Evolutionary conservation across 305 asterid species (phyloP).

Genomic region (Fraxinus dipetala): DNA sequence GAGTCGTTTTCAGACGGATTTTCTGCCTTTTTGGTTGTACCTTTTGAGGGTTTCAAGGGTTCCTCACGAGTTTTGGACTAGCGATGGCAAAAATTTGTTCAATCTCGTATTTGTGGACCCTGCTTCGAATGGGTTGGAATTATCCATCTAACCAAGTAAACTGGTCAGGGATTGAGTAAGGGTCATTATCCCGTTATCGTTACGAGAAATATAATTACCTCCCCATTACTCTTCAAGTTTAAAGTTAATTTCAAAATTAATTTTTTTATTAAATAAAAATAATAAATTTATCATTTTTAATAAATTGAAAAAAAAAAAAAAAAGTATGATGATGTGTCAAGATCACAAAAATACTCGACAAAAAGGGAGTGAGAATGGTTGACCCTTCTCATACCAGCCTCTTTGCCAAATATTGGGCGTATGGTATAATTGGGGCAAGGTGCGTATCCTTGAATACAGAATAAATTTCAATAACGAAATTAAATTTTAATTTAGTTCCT

Average conservation of each 20-base stretch:
- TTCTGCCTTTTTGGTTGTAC: conserved; percentile 8
- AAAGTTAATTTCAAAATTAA: no score
- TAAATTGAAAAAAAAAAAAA: no score
- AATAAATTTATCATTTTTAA: no score
- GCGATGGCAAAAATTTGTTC: neutral
- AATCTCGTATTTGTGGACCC: neutral
- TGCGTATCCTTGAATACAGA: neutral
- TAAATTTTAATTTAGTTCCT: no score
- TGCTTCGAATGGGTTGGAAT: neutral
- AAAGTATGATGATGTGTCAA: no score
- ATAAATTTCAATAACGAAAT: neutral
- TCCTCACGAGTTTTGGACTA: conserved; percentile 18
- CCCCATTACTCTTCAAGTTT: neutral
- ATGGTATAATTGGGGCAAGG: neutral
- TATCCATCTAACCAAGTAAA: neutral
- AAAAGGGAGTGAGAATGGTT: no score
- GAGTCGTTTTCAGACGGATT: conserved; percentile 32
- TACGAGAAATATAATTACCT: no score
- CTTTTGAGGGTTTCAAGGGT: conserved; percentile 18
- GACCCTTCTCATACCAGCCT: no score
- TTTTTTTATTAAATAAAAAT: no score
- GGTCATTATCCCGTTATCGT: neutral
- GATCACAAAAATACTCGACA: no score
- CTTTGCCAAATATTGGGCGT: no score
- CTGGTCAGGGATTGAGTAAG: neutral